A percentile compares a stretch with the other conserved stretches of the same genome.
Evolutionary conservation across 306 rosid genomes (phyloP).

Genomic region (Fragaria vesca): DNA sequence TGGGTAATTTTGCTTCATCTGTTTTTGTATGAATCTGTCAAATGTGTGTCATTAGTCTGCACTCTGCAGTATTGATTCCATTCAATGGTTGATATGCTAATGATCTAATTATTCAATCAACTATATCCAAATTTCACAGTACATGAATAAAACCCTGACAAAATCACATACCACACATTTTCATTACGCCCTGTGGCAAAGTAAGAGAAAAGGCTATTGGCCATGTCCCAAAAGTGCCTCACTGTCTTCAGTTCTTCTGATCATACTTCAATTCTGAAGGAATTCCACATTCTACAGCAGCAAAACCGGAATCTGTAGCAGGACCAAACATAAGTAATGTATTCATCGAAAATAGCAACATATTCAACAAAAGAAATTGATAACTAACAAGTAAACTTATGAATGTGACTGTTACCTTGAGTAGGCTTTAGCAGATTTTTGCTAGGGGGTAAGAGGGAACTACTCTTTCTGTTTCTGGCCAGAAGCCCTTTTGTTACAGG

Average conservation of each 20-base stretch:
- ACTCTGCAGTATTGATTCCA: not conserved
- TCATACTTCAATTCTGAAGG: slow-evolving; percentile 31
- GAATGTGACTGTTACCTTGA: slow-evolving; percentile 36
- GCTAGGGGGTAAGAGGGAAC: slow-evolving; percentile 52
- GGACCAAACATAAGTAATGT: not conserved
- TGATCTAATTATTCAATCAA: not conserved
- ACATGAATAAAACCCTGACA: not conserved
- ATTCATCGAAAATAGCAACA: not conserved
- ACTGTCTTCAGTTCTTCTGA: slow-evolving; percentile 17
- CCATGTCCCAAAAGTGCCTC: slow-evolving; percentile 19
- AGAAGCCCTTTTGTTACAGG: slow-evolving; percentile 79
- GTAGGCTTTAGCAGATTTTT: slow-evolving; percentile 30
- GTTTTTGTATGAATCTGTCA: not conserved
- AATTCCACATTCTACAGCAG: slow-evolving; percentile 37
- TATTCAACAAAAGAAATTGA: not conserved
- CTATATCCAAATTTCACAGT: not conserved
- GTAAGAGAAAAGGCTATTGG: slow-evolving; percentile 2
- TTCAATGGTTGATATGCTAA: slow-evolving; percentile 3
- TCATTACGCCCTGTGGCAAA: not conserved
- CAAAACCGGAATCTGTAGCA: slow-evolving; percentile 47
- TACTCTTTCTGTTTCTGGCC: slow-evolving; percentile 68
- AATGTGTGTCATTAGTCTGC: not conserved
- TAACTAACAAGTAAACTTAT: not conserved
- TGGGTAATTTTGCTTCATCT: not conserved
- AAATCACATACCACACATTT: not conserved